Evolutionary conservation across 305 asterid genomes (phyloP), one percentile per base, ranked within the genome.

Genomic region (Euphrasia arctica): DNA sequence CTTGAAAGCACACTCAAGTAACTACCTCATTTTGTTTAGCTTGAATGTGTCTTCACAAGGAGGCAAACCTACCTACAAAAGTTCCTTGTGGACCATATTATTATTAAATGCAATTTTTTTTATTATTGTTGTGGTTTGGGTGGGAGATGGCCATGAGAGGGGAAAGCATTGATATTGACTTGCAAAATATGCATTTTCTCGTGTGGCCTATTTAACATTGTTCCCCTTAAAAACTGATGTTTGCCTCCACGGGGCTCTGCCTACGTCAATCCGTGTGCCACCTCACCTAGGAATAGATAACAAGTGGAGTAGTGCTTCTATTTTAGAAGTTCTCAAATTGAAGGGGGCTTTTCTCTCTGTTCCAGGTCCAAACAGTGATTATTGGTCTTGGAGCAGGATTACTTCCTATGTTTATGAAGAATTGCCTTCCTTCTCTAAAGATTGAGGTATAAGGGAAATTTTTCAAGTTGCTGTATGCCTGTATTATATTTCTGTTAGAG

Each of bases 361-460:
- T 71, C 64, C 84, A 94, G 98, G 83, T 75, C 39, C 87, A 77
- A 72, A 71, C 89, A 5, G 84, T 78, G 67, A 83, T 90, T 71
- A 79, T 94, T 74, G 99, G 99, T 77, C 91, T 94, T 60, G 99
- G 99, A 73, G 99, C 98, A 27, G 99, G 99, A 71, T 62, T 86
- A 54, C 93, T 94, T 70, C 99, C 99, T 36, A 94, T 86, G 98
- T 94, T 91, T 78, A 85, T 94, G 72, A 84, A 68, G 72, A 81
- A 71, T 68, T 78, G 77, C 75, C 75, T 85, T 48, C 84, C 87
- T 49, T 69, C 76, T 77, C 72, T 85, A 12, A 77, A 77, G 51
- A 79, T 86, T 59, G 86, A 85, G 95, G 98, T 94, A 77, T 70
- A 74, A 42, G 63, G 60, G 55, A 65, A 66, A 50, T 52, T 25